Percentiles rank a stretch among this genome's conserved stretches.
Conservation (phyloP, 164 flowering plant genomes). For the Aristolochia californica region DNA sequence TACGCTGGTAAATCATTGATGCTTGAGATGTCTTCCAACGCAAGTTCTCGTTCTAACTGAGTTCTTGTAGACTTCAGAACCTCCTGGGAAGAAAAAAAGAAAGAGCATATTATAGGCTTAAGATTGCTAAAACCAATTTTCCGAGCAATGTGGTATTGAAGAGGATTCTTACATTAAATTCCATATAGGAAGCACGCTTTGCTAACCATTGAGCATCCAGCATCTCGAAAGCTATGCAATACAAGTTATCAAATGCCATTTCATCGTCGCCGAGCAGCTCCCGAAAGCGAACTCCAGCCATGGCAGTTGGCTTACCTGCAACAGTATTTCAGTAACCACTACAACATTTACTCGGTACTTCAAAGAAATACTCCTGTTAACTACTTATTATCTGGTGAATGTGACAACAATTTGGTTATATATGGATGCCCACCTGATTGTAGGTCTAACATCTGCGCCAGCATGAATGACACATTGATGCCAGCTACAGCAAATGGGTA, state of each 20-base stretch:
- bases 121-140: not conserved
- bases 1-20: conserved; percentile 78
- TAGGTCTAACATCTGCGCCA: conserved; percentile 73
- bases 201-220: conserved; percentile 92
- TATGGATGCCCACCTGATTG: conserved; percentile 42
- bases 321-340: not conserved
- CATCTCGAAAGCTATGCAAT: conserved; percentile 57
- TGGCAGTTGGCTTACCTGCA: conserved; percentile 49
- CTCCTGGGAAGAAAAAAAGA: conserved; percentile 31
- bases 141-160: not conserved
- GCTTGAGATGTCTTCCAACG: too few species aligned
- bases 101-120: not conserved
- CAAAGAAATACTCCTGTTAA: not conserved
- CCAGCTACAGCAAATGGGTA: conserved; percentile 76
- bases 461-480: conserved; percentile 68
- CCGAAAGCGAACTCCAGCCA: conserved; percentile 47
- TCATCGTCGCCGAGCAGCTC: conserved; percentile 61
- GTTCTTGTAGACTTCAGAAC: conserved; percentile 80
- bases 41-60: too few species aligned
- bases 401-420: not conserved
- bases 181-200: conserved; percentile 76
- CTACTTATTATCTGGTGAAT: not conserved
- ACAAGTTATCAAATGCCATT: conserved; percentile 63
- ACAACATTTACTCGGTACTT: not conserved
- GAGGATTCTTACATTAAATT: conserved; percentile 44